phyloP scores from a whole-genome alignment of 2,329 filamentous ascomycete genomes.

The Aspergillus transmontanensis region DNA sequence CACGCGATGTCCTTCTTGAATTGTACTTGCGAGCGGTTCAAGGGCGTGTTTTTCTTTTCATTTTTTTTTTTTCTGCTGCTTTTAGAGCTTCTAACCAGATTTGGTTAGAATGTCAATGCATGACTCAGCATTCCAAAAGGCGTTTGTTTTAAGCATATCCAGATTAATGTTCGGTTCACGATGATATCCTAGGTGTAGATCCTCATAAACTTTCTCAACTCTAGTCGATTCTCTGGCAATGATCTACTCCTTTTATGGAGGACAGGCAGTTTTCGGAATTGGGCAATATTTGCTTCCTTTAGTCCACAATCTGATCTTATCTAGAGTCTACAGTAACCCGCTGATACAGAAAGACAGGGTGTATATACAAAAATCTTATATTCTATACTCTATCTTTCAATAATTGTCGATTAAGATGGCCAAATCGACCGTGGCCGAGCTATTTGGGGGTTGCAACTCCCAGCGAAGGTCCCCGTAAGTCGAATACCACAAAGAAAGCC shows the following conservation, averaged over 20 bases:
- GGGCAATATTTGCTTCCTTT: not conserved
- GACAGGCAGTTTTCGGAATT: not conserved
- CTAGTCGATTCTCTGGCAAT: not conserved
- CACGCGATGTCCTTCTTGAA: not conserved
- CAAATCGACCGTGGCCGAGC: not conserved
- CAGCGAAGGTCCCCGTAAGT: constrained; percentile 51
- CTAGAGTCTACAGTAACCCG: not conserved
- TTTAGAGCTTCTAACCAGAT: not conserved
- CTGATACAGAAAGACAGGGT: no score
- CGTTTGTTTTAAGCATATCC: not conserved
- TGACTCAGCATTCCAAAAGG: constrained; percentile 1
- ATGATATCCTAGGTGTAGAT: not conserved
- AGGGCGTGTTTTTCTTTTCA: not conserved
- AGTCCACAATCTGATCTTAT: not conserved
- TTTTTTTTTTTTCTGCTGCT: constrained; percentile 6
- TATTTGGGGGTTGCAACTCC: constrained; percentile 52
- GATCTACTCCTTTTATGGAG: not conserved
- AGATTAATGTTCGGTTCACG: no score
- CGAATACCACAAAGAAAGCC: constrained; percentile 63
- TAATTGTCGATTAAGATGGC: not conserved
- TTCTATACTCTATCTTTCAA: not conserved
- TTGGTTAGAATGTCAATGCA: not conserved
- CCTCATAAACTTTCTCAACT: not conserved
- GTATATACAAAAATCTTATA: not conserved
- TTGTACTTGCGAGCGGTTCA: constrained; percentile 2